These are phyloP conservation scores for Fusarium sp. DNA, from an alignment of 2,329 filamentous ascomycete genomes.

Conservation along the genomic window DNA sequence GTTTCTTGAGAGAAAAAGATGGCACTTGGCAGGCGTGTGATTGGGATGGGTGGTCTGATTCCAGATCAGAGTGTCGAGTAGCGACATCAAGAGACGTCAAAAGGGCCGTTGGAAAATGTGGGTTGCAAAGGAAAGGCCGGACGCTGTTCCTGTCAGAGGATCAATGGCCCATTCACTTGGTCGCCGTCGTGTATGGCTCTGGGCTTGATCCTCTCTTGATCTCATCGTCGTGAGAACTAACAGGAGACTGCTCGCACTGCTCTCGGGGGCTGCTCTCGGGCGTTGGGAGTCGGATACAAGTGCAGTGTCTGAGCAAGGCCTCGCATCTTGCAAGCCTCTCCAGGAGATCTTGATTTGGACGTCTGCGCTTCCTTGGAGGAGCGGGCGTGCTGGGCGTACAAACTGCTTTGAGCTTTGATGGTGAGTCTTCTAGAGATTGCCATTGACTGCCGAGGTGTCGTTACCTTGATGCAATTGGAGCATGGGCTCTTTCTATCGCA, in stretches of 20 bases:
- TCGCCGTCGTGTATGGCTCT: not conserved
- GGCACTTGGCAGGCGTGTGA: not conserved
- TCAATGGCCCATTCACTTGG: not conserved
- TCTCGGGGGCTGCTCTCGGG: constrained; percentile 24
- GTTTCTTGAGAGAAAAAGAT: not conserved
- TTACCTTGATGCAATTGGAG: constrained; percentile 46
- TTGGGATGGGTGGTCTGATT: not conserved
- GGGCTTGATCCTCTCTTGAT: constrained; percentile 16
- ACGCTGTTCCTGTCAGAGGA: not conserved
- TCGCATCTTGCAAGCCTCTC: constrained; percentile 43
- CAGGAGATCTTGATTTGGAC: constrained; percentile 45
- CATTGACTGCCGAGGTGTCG: accelerated
- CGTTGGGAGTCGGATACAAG: constrained; percentile 32
- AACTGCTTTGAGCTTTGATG: constrained; percentile 36
- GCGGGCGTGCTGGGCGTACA: constrained; percentile 46
- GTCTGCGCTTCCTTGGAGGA: constrained; percentile 45
- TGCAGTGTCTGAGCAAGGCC: constrained; percentile 43
- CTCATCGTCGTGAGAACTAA: constrained; percentile 18
- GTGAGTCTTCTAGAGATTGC: not conserved
- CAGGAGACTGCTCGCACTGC: constrained; percentile 21
- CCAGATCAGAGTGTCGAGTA: constrained; percentile 1
- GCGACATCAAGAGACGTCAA: not conserved
- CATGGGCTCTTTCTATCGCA: constrained; percentile 49
- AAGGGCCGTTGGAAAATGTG: not conserved
- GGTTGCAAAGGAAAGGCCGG: not conserved